Evolutionary conservation across 2,329 filamentous ascomycete genomes (phyloP).

Genomic region (Arthrobotrys sphaeroides): DNA sequence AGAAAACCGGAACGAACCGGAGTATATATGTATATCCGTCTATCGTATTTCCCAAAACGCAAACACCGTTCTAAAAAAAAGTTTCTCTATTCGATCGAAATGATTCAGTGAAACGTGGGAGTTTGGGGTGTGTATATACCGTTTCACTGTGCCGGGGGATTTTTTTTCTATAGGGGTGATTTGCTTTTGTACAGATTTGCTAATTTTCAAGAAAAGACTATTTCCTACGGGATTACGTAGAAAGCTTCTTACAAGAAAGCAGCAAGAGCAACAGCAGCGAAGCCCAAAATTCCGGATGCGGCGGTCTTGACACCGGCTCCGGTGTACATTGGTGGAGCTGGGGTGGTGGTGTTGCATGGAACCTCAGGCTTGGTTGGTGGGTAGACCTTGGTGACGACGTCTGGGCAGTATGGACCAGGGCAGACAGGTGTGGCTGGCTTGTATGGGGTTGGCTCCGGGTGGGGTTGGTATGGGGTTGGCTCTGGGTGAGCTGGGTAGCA

Average conservation of each 20-base stretch:
- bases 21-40: neutral
- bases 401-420: slow-evolving; percentile 30
- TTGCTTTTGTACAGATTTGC: neutral
- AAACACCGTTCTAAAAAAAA: no score
- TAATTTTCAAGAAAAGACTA: neutral
- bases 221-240: neutral
- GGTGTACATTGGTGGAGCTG: slow-evolving; percentile 45
- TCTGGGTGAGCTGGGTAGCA: neutral
- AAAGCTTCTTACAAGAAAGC: slow-evolving; percentile 33
- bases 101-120: no score
- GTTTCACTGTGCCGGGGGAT: no score
- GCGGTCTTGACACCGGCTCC: slow-evolving; percentile 42
- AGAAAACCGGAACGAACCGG: neutral
- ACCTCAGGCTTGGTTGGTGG: slow-evolving; percentile 19
- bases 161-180: no score
- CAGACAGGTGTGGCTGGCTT: neutral
- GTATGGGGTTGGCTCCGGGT: neutral
- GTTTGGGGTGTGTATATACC: no score
- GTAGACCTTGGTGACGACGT: slow-evolving; percentile 17
- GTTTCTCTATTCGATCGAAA: no score
- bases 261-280: slow-evolving; percentile 29
- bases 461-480: neutral
- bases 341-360: slow-evolving; percentile 46
- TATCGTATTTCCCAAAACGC: no score
- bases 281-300: slow-evolving; percentile 34